These are phyloP conservation scores for Starmerella powellii DNA, from an alignment of 805 yeast genomes.

Conservation along the genomic window DNA sequence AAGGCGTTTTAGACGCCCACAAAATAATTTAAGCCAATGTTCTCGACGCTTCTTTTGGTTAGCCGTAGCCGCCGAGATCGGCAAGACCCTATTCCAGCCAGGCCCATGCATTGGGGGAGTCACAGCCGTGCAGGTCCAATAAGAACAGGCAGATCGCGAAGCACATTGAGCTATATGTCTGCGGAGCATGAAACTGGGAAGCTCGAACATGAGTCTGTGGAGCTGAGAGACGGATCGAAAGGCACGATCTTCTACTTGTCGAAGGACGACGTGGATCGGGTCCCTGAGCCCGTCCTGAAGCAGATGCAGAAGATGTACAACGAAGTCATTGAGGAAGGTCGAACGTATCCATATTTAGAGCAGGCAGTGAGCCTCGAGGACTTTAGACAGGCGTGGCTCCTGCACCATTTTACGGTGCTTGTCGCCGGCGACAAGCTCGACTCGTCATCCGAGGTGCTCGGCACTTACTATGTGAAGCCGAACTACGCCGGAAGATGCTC, in stretches of 20 bases:
- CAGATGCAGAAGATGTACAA: slow-evolving; percentile 45
- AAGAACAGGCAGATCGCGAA: too few relatives aligned
- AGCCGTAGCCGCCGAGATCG: too few relatives aligned
- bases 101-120: too few relatives aligned
- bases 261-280: slow-evolving; percentile 26
- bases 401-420: slow-evolving; percentile 52
- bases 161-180: too few relatives aligned
- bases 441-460: slow-evolving; percentile 39
- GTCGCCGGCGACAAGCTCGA: slow-evolving; percentile 35
- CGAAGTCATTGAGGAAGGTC: slow-evolving; percentile 55
- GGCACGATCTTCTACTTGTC: slow-evolving; percentile 57
- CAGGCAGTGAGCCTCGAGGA: slow-evolving; percentile 34
- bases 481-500: slow-evolving; percentile 76
- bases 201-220: slow-evolving; percentile 23
- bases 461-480: slow-evolving; percentile 73
- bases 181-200: too few relatives aligned
- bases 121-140: too few relatives aligned
- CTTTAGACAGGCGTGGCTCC: slow-evolving; percentile 56
- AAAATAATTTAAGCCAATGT: too few relatives aligned
- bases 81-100: too few relatives aligned
- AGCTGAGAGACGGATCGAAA: slow-evolving; percentile 26
- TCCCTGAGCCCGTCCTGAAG: slow-evolving; percentile 42
- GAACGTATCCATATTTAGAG: slow-evolving; percentile 49
- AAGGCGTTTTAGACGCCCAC: too few relatives aligned
- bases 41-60: too few relatives aligned